Base-by-base conservation (phyloP, 2,329 filamentous ascomycete genomes). In the Botryosphaeria dothidea region DNA sequence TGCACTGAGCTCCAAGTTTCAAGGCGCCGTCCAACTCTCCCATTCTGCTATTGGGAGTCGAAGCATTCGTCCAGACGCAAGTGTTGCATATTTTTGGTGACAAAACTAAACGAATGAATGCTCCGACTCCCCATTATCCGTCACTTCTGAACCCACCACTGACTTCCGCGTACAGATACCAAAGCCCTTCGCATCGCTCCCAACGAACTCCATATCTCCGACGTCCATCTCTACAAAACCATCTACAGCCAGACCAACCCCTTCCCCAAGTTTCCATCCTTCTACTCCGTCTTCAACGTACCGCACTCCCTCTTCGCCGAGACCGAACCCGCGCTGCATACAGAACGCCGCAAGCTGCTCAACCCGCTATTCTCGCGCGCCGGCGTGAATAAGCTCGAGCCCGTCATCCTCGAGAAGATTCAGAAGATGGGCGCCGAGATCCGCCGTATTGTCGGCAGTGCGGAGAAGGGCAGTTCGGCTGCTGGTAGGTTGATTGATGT, bases 151-250 rank as follows among this genome's bases (percentile, higher is more conserved):
- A 41, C 17, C 5, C 8, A 41, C 11, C 38, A 41, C 11, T 13
- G 7, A 8, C 38, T 9, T 48, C 45, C n/a, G n/a, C n/a, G n/a
- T 15, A 27, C 19, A 48, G 11, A 5, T 29, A 38, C 51, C 17
- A 34, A 21, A 9, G 51, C 19, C 31, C 31, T 70, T 17, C 67
- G 67, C 31, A 65, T 67, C 13, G 54, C 15, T 2, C 67, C 67
- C 6, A 43, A 66, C 38, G 65, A 68, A 27, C 23, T 68, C 4
- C 66, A 74, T 29, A 72, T 74, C 60, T 15, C 43, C 29, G 67
- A 68, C 51, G 31, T 49, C 3, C 29, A 67, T 41, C 41, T 58
- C 25, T 68, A 61, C 49, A 65, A 68, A 38, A 64, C 66, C n/a
- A 65, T 67, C 54, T 67, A 68, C 54, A 49, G 48, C 38, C 57